Evolutionary conservation across 352 stramenopile species (phyloP).

Genomic region (Phytophthora boehmeriae): DNA sequence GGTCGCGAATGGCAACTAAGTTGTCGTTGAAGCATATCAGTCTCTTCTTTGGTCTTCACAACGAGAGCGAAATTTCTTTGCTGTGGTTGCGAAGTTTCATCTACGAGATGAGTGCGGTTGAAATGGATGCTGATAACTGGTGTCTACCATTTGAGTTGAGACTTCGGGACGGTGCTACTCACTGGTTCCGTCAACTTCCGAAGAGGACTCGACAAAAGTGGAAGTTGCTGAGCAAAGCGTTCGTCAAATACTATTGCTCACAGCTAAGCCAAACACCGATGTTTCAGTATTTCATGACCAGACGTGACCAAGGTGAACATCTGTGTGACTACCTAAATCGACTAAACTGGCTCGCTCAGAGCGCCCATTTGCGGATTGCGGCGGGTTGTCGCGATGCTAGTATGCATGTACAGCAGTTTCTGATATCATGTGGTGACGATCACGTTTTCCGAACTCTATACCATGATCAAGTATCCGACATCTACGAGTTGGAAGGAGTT

Average conservation of each 20-base stretch:
- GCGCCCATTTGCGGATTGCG: background rate
- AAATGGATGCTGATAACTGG: background rate
- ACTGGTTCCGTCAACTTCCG: no score
- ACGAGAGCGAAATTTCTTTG: constrained; percentile 7
- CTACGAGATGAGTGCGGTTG: constrained; percentile 11
- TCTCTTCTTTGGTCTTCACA: no score
- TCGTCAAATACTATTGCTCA: constrained; percentile 9
- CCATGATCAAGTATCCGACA: background rate
- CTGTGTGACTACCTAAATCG: constrained; percentile 9
- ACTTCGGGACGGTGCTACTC: background rate
- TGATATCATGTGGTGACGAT: background rate
- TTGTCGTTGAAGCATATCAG: no score
- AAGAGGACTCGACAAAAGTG: background rate
- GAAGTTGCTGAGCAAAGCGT: background rate
- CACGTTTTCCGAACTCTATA: background rate
- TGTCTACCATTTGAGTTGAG: constrained; percentile 7
- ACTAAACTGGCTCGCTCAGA: background rate
- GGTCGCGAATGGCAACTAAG: no score
- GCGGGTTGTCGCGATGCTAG: background rate
- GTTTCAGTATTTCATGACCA: background rate
- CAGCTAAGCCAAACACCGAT: background rate
- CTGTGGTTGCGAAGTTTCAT: constrained; percentile 6
- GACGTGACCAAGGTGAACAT: background rate
- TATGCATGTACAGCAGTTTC: background rate
- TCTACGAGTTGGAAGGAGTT: background rate